Evolutionary conservation across 768 basidiomycete genomes (phyloP).

Genomic region (Paxillus rubicundulus): DNA sequence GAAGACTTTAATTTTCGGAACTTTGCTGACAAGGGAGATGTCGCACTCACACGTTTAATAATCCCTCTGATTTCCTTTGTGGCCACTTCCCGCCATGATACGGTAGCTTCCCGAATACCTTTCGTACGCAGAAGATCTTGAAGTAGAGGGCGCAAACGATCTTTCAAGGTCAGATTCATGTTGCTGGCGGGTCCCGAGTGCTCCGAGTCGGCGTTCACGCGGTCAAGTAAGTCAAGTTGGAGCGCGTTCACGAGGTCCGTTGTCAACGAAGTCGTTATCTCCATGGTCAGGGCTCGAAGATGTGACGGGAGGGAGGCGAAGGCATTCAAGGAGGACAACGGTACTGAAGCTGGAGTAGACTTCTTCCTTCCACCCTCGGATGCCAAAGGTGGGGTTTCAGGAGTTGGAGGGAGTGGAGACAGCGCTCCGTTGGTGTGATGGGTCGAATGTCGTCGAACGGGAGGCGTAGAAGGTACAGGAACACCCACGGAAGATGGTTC

Average conservation of each 20-base stretch:
- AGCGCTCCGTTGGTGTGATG: slow-evolving; percentile 17
- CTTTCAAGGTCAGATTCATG: slow-evolving; percentile 48
- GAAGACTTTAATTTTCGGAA: not conserved
- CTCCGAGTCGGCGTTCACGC: slow-evolving; percentile 35
- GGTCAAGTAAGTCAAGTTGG: slow-evolving; percentile 59
- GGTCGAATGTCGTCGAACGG: slow-evolving; percentile 1
- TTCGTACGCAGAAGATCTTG: slow-evolving; percentile 74
- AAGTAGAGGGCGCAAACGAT: slow-evolving; percentile 68
- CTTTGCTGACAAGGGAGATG: not conserved
- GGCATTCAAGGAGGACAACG: slow-evolving; percentile 67
- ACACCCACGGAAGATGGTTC: slow-evolving; percentile 18
- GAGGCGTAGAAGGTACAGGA: slow-evolving; percentile 3
- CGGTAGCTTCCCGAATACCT: slow-evolving; percentile 63
- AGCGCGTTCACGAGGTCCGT: slow-evolving; percentile 74
- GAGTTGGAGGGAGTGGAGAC: slow-evolving; percentile 37
- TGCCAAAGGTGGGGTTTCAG: slow-evolving; percentile 26
- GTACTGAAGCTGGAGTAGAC: slow-evolving; percentile 38
- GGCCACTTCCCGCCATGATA: slow-evolving; percentile 70
- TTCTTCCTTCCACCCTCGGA: slow-evolving; percentile 24
- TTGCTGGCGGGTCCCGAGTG: slow-evolving; percentile 16
- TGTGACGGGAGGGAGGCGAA: slow-evolving; percentile 75
- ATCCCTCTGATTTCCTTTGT: slow-evolving; percentile 56
- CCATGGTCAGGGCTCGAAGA: slow-evolving; percentile 64
- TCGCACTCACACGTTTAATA: slow-evolving; percentile 54
- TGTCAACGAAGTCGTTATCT: slow-evolving; percentile 76